Evolutionary conservation across 78 protist genomes (phyloP).

Genomic region (Mastigamoeba balamuthi): DNA sequence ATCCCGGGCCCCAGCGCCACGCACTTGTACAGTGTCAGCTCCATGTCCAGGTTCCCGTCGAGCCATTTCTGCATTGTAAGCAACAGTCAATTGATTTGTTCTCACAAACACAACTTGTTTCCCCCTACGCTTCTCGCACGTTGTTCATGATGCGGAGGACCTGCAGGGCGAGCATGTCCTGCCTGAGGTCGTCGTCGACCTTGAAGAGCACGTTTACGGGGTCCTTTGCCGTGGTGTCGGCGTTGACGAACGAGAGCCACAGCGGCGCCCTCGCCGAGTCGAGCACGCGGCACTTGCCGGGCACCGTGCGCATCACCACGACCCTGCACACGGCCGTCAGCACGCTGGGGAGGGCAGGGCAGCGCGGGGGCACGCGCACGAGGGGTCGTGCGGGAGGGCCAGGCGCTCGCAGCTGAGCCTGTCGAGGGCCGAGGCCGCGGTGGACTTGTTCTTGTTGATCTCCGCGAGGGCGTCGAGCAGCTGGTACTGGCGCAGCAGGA

Average conservation of each 20-base stretch:
- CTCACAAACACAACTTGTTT: too few relatives aligned
- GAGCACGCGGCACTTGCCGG: background rate
- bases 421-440: too few relatives aligned
- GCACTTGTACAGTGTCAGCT: slow-evolving; percentile 65
- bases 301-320: background rate
- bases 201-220: slow-evolving; percentile 62
- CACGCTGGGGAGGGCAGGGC: background rate
- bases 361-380: background rate
- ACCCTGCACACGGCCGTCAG: background rate
- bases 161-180: slow-evolving; percentile 80
- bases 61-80: slow-evolving; percentile 49
- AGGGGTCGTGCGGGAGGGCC: background rate
- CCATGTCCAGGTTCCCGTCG: slow-evolving; percentile 58
- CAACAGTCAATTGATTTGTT: background rate
- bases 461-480: too few relatives aligned
- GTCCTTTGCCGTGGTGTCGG: slow-evolving; percentile 36
- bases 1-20: slow-evolving; percentile 75
- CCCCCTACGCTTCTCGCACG: slow-evolving; percentile 30
- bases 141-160: slow-evolving; percentile 54
- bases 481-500: slow-evolving; percentile 15
- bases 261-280: slow-evolving; percentile 19
- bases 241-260: slow-evolving; percentile 36
- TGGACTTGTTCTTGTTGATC: too few relatives aligned
- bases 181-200: slow-evolving; percentile 84
- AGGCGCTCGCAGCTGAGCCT: too few relatives aligned